phyloP scores from a whole-genome alignment of 2,329 filamentous ascomycete genomes.

The Cladosporium phlei region DNA sequence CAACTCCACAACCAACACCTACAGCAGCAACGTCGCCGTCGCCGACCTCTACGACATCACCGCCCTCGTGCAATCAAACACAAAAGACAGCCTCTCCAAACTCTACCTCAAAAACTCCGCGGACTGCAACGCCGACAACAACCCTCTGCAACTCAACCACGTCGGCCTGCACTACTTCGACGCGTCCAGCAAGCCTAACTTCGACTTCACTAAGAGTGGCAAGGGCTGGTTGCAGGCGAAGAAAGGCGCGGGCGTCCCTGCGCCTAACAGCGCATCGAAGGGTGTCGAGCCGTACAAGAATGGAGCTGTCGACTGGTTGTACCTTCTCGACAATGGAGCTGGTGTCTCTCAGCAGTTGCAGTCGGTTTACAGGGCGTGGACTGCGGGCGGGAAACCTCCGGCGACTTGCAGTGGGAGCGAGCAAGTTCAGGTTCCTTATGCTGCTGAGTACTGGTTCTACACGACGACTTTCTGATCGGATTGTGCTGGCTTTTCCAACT shows the following conservation, averaged over 20 bases:
- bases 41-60: slow-evolving; percentile 44
- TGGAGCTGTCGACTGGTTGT: slow-evolving; percentile 44
- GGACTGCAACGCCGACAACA: slow-evolving; percentile 4
- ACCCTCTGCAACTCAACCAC: slow-evolving; percentile 14
- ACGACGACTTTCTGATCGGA: slow-evolving; percentile 20
- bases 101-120: slow-evolving; percentile 16
- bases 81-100: slow-evolving; percentile 18
- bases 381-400: slow-evolving; percentile 41
- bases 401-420: slow-evolving; percentile 32
- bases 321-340: slow-evolving; percentile 36
- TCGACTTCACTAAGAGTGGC: slow-evolving; percentile 40
- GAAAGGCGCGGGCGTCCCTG: slow-evolving; percentile 48
- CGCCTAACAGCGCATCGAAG: slow-evolving; percentile 44
- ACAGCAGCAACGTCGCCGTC: slow-evolving; percentile 30
- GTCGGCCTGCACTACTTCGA: slow-evolving; percentile 65
- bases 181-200: slow-evolving; percentile 50
- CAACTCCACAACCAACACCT: slow-evolving; percentile 24
- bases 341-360: slow-evolving; percentile 36
- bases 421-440: slow-evolving; percentile 40
- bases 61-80: slow-evolving; percentile 33
- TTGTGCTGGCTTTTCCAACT: slow-evolving; percentile 1
- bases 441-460: slow-evolving; percentile 47
- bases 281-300: slow-evolving; percentile 33
- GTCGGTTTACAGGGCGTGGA: slow-evolving; percentile 46
- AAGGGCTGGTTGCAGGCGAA: slow-evolving; percentile 36